Evolutionary conservation across 805 yeast genomes (phyloP).

Genomic region (Starmerella vitae): DNA sequence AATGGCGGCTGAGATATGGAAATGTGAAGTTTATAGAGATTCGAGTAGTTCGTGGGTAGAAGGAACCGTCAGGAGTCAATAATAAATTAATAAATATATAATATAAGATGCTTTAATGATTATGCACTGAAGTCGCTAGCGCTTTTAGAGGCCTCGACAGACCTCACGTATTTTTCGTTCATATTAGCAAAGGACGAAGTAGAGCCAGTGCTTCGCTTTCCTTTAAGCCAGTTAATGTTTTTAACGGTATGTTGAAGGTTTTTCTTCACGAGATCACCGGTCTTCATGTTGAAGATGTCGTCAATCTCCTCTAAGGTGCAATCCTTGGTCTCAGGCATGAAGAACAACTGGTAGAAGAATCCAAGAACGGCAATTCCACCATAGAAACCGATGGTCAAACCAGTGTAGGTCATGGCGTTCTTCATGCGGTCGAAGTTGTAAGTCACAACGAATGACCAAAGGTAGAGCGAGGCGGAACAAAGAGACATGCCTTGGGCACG

Average conservation of each 20-base stretch:
- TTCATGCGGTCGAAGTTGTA: constrained; percentile 49
- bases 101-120: no score
- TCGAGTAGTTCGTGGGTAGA: constrained; percentile 35
- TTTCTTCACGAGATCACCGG: constrained; percentile 26
- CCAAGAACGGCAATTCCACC: constrained; percentile 54
- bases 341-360: constrained; percentile 29
- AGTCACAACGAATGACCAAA: constrained; percentile 52
- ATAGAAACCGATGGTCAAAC: constrained; percentile 51
- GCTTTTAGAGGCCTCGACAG: background rate
- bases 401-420: constrained; percentile 44
- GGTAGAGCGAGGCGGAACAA: constrained; percentile 38
- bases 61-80: constrained; percentile 3
- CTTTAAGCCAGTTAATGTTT: constrained; percentile 9
- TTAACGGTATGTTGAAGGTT: constrained; percentile 6
- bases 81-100: no score
- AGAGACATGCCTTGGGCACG: constrained; percentile 56
- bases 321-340: constrained; percentile 62
- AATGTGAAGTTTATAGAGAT: constrained; percentile 34
- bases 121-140: no score
- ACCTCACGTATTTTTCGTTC: background rate
- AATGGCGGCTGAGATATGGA: constrained; percentile 39
- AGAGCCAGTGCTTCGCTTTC: background rate
- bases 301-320: constrained; percentile 62
- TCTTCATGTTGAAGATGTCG: constrained; percentile 41
- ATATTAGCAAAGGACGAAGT: background rate